Conservation (phyloP, 768 basidiomycete species). For the Pulveroboletus ravenelii region DNA sequence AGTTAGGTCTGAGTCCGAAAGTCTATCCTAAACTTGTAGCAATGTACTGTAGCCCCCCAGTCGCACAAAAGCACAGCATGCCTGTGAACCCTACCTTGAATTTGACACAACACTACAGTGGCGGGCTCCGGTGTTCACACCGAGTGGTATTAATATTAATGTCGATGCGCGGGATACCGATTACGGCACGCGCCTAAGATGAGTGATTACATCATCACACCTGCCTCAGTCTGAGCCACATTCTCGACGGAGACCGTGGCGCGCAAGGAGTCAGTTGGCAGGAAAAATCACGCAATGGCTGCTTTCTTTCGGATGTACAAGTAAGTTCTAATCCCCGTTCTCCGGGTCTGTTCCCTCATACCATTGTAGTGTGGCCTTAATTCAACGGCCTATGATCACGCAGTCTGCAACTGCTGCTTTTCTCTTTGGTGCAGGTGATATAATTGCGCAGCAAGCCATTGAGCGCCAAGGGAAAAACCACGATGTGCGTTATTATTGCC, state of each 20-base stretch:
- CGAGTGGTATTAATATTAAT: neutral
- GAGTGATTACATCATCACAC: too few relatives aligned
- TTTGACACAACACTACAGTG: too few relatives aligned
- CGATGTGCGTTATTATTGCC: conserved; percentile 49
- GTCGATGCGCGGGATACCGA: too few relatives aligned
- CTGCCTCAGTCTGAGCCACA: neutral
- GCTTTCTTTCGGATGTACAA: conserved; percentile 43
- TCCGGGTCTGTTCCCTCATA: conserved; percentile 3
- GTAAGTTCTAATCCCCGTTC: conserved; percentile 5
- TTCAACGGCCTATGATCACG: conserved; percentile 54
- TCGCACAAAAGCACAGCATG: too few relatives aligned
- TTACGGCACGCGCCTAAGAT: too few relatives aligned
- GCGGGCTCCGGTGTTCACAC: too few relatives aligned
- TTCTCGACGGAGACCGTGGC: neutral
- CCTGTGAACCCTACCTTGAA: too few relatives aligned
- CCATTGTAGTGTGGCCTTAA: conserved; percentile 46
- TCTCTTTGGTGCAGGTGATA: conserved; percentile 70
- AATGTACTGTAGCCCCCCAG: too few relatives aligned
- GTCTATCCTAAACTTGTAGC: neutral
- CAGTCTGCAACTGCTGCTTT: conserved; percentile 63
- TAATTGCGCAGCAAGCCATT: conserved; percentile 83
- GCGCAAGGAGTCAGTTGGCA: neutral
- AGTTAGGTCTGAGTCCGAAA: neutral
- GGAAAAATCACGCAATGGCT: conserved; percentile 32
- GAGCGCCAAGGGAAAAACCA: conserved; percentile 69